phyloP scores from a whole-genome alignment of 169 alveolate species.

The Eimeria necatrix region DNA sequence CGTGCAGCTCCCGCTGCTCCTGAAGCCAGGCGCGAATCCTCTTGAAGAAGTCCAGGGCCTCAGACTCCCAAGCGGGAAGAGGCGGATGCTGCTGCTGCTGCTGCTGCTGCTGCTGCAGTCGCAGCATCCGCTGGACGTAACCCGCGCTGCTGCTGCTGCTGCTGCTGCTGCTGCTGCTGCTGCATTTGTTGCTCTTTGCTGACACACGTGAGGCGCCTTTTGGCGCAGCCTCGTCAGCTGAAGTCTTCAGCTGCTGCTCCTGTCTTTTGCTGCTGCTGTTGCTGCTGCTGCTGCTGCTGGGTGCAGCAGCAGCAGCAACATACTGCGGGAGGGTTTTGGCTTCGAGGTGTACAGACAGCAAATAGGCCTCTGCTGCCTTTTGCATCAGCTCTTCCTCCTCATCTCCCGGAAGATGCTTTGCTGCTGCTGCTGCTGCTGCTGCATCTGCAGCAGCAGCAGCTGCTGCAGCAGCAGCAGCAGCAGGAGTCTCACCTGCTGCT shows the following conservation, averaged over 20 bases:
- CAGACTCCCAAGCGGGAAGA: background rate
- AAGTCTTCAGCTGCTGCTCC: background rate
- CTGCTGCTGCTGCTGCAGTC: background rate
- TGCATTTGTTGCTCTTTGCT: background rate
- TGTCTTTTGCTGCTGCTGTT: too few relatives aligned
- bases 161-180: too few relatives aligned
- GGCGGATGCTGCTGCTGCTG: background rate
- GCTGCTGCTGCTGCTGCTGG: background rate
- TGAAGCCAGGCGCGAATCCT: background rate
- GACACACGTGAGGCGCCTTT: background rate
- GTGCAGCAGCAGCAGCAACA: background rate
- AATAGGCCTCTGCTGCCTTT: constrained; percentile 1
- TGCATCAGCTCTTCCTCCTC: background rate
- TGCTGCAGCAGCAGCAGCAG: background rate
- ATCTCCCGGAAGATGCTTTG: background rate
- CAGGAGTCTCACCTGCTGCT: background rate
- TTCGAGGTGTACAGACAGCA: background rate
- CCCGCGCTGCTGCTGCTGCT: background rate
- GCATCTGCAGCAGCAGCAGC: background rate
- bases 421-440: background rate
- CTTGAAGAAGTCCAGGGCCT: background rate
- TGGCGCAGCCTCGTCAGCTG: background rate
- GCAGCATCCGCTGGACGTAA: background rate
- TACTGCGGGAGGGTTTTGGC: background rate
- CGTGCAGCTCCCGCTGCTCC: constrained; percentile 1